These are phyloP conservation scores for Maudiozyma serrabonitensis DNA, from an alignment of 805 yeast species.

Conservation along the genomic window DNA sequence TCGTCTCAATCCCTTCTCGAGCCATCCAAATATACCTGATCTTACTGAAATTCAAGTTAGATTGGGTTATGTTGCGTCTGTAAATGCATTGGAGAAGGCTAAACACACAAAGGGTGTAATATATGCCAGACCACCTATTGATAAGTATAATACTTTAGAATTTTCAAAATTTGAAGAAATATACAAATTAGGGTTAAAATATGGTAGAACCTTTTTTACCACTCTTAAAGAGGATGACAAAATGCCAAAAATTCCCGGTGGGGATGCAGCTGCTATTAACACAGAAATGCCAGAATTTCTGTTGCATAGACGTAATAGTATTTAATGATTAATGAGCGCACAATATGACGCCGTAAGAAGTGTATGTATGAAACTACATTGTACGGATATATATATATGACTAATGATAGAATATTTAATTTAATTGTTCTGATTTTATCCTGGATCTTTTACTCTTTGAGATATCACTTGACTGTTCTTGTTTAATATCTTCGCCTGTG, in stretches of 20 bases:
- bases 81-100: conserved; percentile 82
- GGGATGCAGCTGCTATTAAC: conserved; percentile 13
- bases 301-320: conserved; percentile 54
- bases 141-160: conserved; percentile 81
- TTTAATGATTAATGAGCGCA: conserved; percentile 23
- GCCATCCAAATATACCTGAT: conserved; percentile 80
- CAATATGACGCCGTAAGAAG: no score
- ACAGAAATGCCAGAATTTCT: conserved; percentile 27
- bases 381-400: background rate
- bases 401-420: background rate
- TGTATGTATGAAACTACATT: no score
- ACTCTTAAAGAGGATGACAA: conserved; percentile 43
- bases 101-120: conserved; percentile 76
- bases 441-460: background rate
- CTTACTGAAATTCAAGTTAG: conserved; percentile 93
- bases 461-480: conserved; percentile 5
- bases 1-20: conserved; percentile 82
- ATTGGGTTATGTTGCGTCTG: conserved; percentile 90
- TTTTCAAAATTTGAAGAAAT: conserved; percentile 89
- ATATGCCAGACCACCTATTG: conserved; percentile 90
- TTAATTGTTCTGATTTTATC: conserved; percentile 4
- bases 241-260: conserved; percentile 57
- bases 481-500: background rate
- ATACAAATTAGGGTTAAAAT: conserved; percentile 65
- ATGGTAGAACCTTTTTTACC: conserved; percentile 51